Base-by-base conservation (phyloP, 768 basidiomycete genomes). In the Hericium erinaceus region DNA sequence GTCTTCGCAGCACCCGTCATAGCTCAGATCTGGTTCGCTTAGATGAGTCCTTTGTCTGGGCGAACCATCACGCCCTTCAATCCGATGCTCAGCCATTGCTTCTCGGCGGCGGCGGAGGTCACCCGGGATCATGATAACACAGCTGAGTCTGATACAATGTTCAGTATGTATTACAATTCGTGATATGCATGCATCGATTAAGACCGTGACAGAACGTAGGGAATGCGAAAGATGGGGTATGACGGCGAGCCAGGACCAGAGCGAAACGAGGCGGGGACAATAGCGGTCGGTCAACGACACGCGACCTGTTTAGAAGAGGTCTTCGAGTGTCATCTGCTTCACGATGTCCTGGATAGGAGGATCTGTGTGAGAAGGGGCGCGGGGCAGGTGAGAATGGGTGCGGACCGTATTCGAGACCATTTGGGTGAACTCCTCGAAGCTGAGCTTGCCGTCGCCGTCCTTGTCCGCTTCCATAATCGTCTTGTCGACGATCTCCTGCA, bases 391-490 rank as follows among this genome's bases (percentile, higher is more conserved):
- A 26, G 33, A 33, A 2, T 24, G 49, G 44, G 5, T 18, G 72
- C 87, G 61, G 61, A 93, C 92, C 65, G 97, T 98, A 70, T 93
- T 95, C 28, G 94, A 91, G 26, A 99, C 97, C 85, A 98, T 98
- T 66, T 82, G 80, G 2, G 93, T 84, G 71, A 99, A 99, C 73
- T 98, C 97, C 57, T 97, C 94, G 64, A 99, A 99, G 72, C 83
- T 92, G 60, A 99, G 80, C 72, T 95, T 98, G 26, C 97, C 97
- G 68, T 99, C 97, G 2, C 91, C 94, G 67, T 99, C 95, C 69
- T 92, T 89, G 69, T 99, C 97, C 11, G 95, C 97, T 73, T 99
- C 97, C 93, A 99, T 94, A 70, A 99, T 99, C 9, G 97, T 98
- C 77, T 99, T 99, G 73, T 99, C 97, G 16, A 99, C 97, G 59